Evolutionary conservation across 768 basidiomycete genomes (phyloP), one percentile per base, ranked within the genome.

Genomic region (Lentinula raphanica): DNA sequence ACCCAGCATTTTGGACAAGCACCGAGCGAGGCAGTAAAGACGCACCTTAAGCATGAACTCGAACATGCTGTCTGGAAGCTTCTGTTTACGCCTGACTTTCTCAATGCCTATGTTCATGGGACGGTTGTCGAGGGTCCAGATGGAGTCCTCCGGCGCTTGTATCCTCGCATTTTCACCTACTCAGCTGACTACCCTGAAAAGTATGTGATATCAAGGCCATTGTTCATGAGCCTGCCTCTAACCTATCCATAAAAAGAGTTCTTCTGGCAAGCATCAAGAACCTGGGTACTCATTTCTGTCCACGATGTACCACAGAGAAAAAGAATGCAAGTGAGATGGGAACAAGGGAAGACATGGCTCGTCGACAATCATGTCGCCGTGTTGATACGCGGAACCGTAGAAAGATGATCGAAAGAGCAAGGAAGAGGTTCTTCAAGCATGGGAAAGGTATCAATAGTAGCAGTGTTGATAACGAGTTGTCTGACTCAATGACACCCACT

Each of bases 171-270:
- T 5, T 71, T 73, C 44, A 72, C 71, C 2, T 73, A 74, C 44
- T 69, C 73, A 0, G 73, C 74, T 13, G 74, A 74, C 61, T 77
- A 77, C 59, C 74, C 72, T 6, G 76, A 77, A 51, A 75, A 76
- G 75, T 78, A 59, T 57, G 70, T 59, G 11, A 13, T 35, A 17
- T 56, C 59, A n/a, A n/a, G 7, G 11, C 21, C 36, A 38, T 8
- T 8, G 8, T 46, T 46, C 7, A 46, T 8, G 7, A 8, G 45
- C 21, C 19, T 46, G 7, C 21, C 15, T 19, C 15, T 19, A 25
- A 11, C 21, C 8, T n/a, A 11, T n/a, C 45, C 15, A 9, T n/a
- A n/a, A n/a, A n/a, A n/a, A 46, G 45, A 46, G 45, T 19, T 19
- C 21, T 46, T 11, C 23, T 46, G 7, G 7, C 8, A 11, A 11